Evolutionary conservation across 2,329 filamentous ascomycete species (phyloP), one percentile per base, ranked within the genome.

Genomic region (Bipolaris oryzae): DNA sequence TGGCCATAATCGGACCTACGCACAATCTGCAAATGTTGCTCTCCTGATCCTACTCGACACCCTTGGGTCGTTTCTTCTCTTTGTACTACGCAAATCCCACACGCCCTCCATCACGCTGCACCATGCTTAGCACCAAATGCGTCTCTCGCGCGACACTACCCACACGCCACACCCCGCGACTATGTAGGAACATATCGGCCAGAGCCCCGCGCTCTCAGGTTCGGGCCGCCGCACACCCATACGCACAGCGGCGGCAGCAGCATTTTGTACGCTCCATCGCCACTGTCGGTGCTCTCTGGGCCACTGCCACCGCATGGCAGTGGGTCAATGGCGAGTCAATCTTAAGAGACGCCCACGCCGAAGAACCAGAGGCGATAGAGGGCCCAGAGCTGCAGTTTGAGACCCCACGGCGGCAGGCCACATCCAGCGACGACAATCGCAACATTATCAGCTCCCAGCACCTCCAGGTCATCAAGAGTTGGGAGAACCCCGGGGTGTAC

Each of bases 401-500:
- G 76, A 84, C 87, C 72, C 77, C 85, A 21, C 82, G 87, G 60
- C 81, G 82, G 59, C 80, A 78, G 53, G 73, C 78, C 2, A 67
- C 68, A 1, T 87, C 86, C 6, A 86, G 86, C 63, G 90, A 93
- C 74, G 88, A 92, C 62, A 88, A 88, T 61, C 79, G 90, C 55
- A 89, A 92, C 53, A 77, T 90, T 55, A 86, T 96, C 66, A 94
- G 90, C 71, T 91, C 90, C 10, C 91, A 96, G 74, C 92, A 96
- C 77, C 79, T 91, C 5, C 94, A 97, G 78, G 90, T 96, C 56
- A 92, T 90, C 78, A 87, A 86, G 71, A 96, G 91, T 76, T 84
- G 86, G 81, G 86, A 87, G 76, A 88, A 90, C 58, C 94, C 95
- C 0, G 95, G 93, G 1, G 89, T 98, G 0, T 98, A 96, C 77